These are phyloP conservation scores for Phytophthora palmivora DNA, from an alignment of 352 stramenopile genomes.

Conservation along the genomic window DNA sequence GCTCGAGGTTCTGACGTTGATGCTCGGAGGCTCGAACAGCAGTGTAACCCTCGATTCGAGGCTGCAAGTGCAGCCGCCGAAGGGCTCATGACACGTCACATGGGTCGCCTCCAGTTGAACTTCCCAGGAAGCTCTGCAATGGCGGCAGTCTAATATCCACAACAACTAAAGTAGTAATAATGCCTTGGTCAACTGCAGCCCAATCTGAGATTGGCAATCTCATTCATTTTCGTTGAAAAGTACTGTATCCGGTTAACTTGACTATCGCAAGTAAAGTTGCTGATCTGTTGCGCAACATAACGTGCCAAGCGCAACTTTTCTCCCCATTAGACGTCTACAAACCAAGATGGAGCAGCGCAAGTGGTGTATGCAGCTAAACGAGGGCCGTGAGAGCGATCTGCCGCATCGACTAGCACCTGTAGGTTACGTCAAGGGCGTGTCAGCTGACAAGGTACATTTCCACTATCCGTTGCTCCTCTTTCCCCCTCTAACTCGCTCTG, in stretches of 20 bases:
- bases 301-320: neutral
- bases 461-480: neutral
- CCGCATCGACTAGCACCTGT: slow-evolving; percentile 68
- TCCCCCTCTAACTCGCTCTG: neutral
- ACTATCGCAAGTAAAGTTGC: neutral
- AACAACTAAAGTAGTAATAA: too few species aligned
- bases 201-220: too few species aligned
- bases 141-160: too few species aligned
- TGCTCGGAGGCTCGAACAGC: too few species aligned
- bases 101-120: too few species aligned
- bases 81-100: too few species aligned
- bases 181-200: too few species aligned
- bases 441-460: slow-evolving; percentile 56
- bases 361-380: slow-evolving; percentile 81
- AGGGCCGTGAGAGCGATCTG: slow-evolving; percentile 77
- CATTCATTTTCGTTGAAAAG: too few species aligned
- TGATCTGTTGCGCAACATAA: neutral
- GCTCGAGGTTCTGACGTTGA: neutral
- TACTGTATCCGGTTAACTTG: too few species aligned
- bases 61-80: too few species aligned
- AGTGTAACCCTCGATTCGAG: too few species aligned
- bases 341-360: slow-evolving; percentile 63
- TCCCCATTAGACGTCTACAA: neutral
- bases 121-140: too few species aligned
- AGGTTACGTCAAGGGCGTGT: slow-evolving; percentile 68